Percentiles rank a stretch among this genome's conserved stretches.
phyloP scores from a whole-genome alignment of 495 filamentous ascomycete genomes.

The Tuber melanosporum region DNA sequence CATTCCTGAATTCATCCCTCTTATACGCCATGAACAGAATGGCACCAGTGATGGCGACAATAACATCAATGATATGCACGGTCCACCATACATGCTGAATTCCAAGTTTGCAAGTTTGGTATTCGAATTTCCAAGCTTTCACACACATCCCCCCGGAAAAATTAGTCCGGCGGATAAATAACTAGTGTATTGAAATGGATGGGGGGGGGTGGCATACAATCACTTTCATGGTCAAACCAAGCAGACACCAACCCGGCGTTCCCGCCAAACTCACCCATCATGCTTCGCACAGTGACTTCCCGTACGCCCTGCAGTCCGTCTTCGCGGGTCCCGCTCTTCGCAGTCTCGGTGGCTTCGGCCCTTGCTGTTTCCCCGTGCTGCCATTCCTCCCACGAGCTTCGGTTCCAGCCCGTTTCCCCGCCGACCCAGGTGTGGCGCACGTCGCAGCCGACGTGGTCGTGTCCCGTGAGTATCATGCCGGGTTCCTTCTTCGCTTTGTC shows the following conservation, averaged over 20 bases:
- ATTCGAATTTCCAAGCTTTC: constrained; percentile 72
- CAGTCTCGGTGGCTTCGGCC: background rate
- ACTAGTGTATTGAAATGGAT: no score
- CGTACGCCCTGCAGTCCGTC: constrained; percentile 52
- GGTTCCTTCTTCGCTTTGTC: constrained; percentile 55
- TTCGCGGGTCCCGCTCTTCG: constrained; percentile 39
- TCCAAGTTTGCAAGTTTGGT: constrained; percentile 67
- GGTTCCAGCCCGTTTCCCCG: constrained; percentile 15
- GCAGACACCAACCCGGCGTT: constrained; percentile 79
- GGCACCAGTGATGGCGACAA: constrained; percentile 45
- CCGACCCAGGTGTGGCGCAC: constrained; percentile 64
- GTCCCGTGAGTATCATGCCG: constrained; percentile 77
- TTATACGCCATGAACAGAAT: constrained; percentile 30
- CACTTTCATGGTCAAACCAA: constrained; percentile 69
- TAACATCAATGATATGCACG: constrained; percentile 65
- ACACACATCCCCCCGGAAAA: constrained; percentile 1
- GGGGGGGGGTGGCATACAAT: constrained; percentile 20
- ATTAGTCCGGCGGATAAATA: background rate
- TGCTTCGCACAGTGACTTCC: constrained; percentile 90
- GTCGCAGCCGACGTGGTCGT: constrained; percentile 93
- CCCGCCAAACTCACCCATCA: constrained; percentile 93
- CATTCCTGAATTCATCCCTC: constrained; percentile 23
- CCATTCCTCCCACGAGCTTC: constrained; percentile 31
- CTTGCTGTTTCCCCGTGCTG: constrained; percentile 22
- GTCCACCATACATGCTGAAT: constrained; percentile 93